Evolutionary conservation across 805 yeast genomes (phyloP).

Genomic region (Pichia scutulata): DNA sequence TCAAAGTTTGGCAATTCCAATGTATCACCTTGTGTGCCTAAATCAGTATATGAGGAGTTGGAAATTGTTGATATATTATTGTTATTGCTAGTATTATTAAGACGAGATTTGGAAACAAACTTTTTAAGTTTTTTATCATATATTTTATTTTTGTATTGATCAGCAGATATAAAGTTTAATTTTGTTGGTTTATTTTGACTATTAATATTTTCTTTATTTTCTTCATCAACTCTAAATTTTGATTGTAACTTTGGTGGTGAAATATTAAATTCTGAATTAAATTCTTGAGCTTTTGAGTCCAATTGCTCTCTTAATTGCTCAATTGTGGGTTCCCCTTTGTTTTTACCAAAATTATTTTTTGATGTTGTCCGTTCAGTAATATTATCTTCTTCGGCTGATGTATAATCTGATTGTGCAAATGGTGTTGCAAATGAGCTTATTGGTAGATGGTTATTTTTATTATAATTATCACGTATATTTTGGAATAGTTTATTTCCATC

Average conservation of each 20-base stretch:
- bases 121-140: slow-evolving; percentile 22
- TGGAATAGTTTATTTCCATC: slow-evolving; percentile 23
- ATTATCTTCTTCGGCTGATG: slow-evolving; percentile 15
- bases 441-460: slow-evolving; percentile 7
- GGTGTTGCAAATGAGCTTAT: slow-evolving; percentile 1
- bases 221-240: background rate
- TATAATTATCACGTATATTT: slow-evolving; percentile 17
- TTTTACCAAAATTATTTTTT: background rate
- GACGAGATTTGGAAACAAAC: slow-evolving; percentile 20
- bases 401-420: slow-evolving; percentile 19
- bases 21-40: slow-evolving; percentile 13
- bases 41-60: slow-evolving; percentile 4
- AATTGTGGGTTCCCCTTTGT: background rate
- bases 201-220: background rate
- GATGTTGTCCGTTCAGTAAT: background rate
- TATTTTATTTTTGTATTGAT: slow-evolving; percentile 25
- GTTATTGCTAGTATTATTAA: slow-evolving; percentile 1
- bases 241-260: slow-evolving; percentile 3
- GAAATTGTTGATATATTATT: background rate
- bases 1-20: slow-evolving; percentile 15
- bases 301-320: slow-evolving; percentile 4
- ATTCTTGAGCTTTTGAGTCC: background rate
- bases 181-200: slow-evolving; percentile 13
- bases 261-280: slow-evolving; percentile 5
- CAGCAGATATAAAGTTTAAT: slow-evolving; percentile 27